These are phyloP conservation scores for Ceratocystis cacaofunesta DNA, from an alignment of 2,329 filamentous ascomycete species.

Conservation along the genomic window DNA sequence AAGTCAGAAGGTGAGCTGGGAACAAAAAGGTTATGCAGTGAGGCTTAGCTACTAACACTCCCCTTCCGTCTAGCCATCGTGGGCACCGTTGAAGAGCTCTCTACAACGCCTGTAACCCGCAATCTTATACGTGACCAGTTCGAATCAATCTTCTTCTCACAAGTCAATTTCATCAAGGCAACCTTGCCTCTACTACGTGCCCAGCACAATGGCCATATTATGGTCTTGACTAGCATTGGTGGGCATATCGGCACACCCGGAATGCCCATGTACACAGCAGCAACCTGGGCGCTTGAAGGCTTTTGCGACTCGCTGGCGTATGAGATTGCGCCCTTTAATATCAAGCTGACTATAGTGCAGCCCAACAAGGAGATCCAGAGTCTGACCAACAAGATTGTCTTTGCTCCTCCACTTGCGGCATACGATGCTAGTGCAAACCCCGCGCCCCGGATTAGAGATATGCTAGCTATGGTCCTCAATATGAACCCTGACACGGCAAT, in stretches of 20 bases:
- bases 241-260: constrained; percentile 88
- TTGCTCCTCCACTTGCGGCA: constrained; percentile 59
- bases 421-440: constrained; percentile 49
- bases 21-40: not conserved
- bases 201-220: constrained; percentile 75
- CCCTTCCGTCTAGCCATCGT: constrained; percentile 48
- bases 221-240: constrained; percentile 77
- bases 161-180: constrained; percentile 90
- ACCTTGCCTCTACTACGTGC: constrained; percentile 63
- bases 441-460: constrained; percentile 69
- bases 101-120: constrained; percentile 54
- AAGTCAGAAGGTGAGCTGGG: constrained; percentile 56
- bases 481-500: constrained; percentile 51
- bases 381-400: constrained; percentile 73
- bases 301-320: constrained; percentile 93
- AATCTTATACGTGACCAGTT: constrained; percentile 82
- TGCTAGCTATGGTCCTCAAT: constrained; percentile 67
- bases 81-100: constrained; percentile 81
- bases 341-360: constrained; percentile 91
- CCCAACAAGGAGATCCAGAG: constrained; percentile 85
- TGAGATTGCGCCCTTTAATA: constrained; percentile 91
- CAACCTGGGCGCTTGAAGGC: constrained; percentile 88
- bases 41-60: not conserved
- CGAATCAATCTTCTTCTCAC: constrained; percentile 86
- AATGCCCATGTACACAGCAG: constrained; percentile 78